Evolutionary conservation across 2,329 filamentous ascomycete genomes (phyloP).

Genomic region (Paramyrothecium sp.): DNA sequence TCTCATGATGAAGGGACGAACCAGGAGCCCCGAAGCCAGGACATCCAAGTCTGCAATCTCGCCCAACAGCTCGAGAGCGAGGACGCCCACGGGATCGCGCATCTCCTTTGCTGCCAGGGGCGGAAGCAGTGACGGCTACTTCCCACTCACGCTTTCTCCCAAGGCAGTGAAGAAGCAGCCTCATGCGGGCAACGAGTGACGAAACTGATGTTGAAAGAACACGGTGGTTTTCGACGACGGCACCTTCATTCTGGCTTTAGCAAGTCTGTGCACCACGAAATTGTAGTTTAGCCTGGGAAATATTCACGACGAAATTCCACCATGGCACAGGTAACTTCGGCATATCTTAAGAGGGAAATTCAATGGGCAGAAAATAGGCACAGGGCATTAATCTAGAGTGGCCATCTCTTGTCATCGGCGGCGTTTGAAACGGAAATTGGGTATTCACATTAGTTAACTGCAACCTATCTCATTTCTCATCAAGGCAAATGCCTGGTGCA

Average conservation of each 20-base stretch:
- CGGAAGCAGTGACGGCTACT: conserved; percentile 39
- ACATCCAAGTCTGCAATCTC: conserved; percentile 23
- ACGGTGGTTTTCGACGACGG: too few relatives aligned
- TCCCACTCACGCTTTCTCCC: conserved; percentile 31
- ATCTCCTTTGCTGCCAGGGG: conserved; percentile 23
- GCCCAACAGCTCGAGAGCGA: conserved; percentile 46
- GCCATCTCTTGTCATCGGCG: not conserved
- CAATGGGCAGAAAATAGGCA: too few relatives aligned
- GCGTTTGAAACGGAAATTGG: not conserved
- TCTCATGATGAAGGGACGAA: conserved; percentile 42
- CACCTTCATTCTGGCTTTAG: too few relatives aligned
- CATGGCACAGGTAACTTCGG: too few relatives aligned
- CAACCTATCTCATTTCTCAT: not conserved
- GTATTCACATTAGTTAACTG: not conserved
- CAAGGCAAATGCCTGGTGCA: not conserved
- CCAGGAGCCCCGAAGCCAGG: conserved; percentile 30
- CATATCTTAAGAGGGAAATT: too few relatives aligned
- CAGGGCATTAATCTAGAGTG: not conserved
- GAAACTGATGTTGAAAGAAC: not conserved
- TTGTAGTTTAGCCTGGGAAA: too few relatives aligned
- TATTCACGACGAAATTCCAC: too few relatives aligned
- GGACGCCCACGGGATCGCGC: conserved; percentile 44
- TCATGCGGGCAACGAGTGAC: conserved; percentile 2
- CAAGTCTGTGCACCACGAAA: too few relatives aligned
- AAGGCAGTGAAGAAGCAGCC: conserved; percentile 27